A percentile compares a stretch with the other conserved stretches of the same genome.
Evolutionary conservation across 352 stramenopile genomes (phyloP).

Genomic region (Globisporangium megalacanthum): DNA sequence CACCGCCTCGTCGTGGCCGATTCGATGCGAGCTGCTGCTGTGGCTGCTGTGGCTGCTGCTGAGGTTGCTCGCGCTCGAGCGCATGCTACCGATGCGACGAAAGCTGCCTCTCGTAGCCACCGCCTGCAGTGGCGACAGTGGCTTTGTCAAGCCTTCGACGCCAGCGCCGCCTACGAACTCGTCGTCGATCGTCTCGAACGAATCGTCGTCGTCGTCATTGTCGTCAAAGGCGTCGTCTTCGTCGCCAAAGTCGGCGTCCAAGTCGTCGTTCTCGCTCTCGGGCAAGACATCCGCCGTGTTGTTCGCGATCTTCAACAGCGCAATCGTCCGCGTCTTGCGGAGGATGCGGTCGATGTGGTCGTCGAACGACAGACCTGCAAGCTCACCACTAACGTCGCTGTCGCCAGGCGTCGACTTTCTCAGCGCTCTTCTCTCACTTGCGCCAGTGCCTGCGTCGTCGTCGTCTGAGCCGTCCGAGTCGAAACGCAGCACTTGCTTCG

Average conservation of each 20-base stretch:
- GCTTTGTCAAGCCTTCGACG: not conserved
- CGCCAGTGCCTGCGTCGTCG: not conserved
- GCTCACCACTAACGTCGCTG: constrained; percentile 6
- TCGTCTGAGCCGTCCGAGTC: constrained; percentile 14
- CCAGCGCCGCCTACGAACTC: constrained; percentile 2
- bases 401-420: constrained; percentile 1
- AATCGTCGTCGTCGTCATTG: constrained; percentile 26
- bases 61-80: constrained; percentile 1
- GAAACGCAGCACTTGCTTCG: constrained; percentile 39
- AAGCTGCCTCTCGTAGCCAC: constrained; percentile 18
- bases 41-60: constrained; percentile 9
- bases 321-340: constrained; percentile 53
- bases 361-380: constrained; percentile 35
- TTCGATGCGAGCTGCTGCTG: constrained; percentile 1
- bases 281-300: constrained; percentile 59
- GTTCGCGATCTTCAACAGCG: constrained; percentile 68
- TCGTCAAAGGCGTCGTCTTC: constrained; percentile 10
- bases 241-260: constrained; percentile 13
- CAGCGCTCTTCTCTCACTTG: not conserved
- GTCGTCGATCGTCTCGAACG: constrained; percentile 17
- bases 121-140: constrained; percentile 1
- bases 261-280: constrained; percentile 36
- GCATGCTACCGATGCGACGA: constrained; percentile 27
- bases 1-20: constrained; percentile 17
- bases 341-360: constrained; percentile 69